Evolutionary conservation across 23 red algal genomes (phyloP).

Genomic region (Cyanidioschyzon merolae): DNA sequence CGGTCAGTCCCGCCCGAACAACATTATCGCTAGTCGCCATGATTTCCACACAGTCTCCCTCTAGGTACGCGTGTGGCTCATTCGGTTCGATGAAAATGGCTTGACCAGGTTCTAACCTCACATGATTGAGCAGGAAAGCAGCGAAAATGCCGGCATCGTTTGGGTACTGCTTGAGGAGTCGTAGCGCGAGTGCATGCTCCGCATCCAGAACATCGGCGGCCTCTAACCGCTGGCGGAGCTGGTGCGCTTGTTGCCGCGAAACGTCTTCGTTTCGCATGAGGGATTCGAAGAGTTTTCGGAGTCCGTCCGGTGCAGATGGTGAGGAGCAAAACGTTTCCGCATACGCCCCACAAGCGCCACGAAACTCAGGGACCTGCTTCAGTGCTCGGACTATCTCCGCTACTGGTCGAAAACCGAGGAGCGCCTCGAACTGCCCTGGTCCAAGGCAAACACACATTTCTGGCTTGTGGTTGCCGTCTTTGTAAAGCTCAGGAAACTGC

Average conservation of each 20-base stretch:
- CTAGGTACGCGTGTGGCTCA: constrained; percentile 92
- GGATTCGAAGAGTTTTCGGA: constrained; percentile 38
- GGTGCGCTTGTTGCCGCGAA: constrained; percentile 3
- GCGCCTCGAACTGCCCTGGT: constrained; percentile 30
- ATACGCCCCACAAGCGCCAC: neutral
- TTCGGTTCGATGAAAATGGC: constrained; percentile 90
- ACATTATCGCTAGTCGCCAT: constrained; percentile 96
- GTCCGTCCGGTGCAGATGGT: neutral
- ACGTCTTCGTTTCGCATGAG: constrained; percentile 36
- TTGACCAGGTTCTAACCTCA: constrained; percentile 50
- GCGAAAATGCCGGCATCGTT: constrained; percentile 78
- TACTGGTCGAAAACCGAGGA: constrained; percentile 70
- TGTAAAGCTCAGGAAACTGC: constrained; percentile 48
- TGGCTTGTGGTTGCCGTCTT: constrained; percentile 95
- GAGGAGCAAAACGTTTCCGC: neutral
- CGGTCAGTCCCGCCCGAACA: constrained; percentile 89
- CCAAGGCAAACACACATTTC: constrained; percentile 77
- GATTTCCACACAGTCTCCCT: constrained; percentile 81
- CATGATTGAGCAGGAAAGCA: constrained; percentile 71
- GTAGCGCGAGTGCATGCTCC: constrained; percentile 42
- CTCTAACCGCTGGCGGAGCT: neutral
- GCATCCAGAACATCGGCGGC: neutral
- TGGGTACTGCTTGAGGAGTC: constrained; percentile 45
- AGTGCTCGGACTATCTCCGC: constrained; percentile 46
- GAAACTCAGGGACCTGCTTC: constrained; percentile 23